Base-by-base conservation (phyloP, 345 rosid species). In the Salix dunnii region DNA sequence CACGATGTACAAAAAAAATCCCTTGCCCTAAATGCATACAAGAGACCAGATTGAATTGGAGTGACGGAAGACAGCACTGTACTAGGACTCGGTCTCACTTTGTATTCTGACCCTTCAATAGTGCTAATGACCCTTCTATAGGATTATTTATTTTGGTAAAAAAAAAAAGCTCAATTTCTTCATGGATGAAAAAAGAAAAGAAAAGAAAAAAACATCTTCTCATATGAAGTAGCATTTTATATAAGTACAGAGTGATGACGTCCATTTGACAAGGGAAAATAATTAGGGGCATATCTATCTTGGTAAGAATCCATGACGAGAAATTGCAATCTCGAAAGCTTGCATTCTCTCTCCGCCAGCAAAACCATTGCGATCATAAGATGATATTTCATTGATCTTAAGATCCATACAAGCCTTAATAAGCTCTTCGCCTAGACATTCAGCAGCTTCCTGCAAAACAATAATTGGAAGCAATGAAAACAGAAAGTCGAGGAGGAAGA, bases 391-490 rank as follows among this genome's bases (percentile, higher is more conserved):
- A 17, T 83, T 77, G 17, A 95, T 89, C 77, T 90, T 78, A 69
- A 85, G 91, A 68, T 89, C 86, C 48, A 84, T 64, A 30, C 93
- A 90, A 35, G 90, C 88, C 79, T 90, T 88, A 73, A 93, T 81
- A 43, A 95, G 91, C 85, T 88, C 96, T 84, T 93, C 96, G 20
- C 99, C 98, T 7, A 95, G 89, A 55, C 89, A 86, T 77, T 81
- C 81, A 11, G 99, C 94, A 27, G 91, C 97, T 86, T 93, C 98
- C 98, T 95, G 85, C 30, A 68, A 77, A 63, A 72, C 55, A 67
- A 58, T 33, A 65, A n/a, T 65, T 21, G 20, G 6, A 17, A 18
- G 55, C 46, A 40, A 40, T 40, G 46, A 40, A 40, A 40, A 40
- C 14, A 40, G 46, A 40, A 38, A 63, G 35, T 28, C 69, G 21